Evolutionary conservation across 352 stramenopile species (phyloP), one percentile per base, ranked within the genome.

Genomic region (Phytopythium vexans): DNA sequence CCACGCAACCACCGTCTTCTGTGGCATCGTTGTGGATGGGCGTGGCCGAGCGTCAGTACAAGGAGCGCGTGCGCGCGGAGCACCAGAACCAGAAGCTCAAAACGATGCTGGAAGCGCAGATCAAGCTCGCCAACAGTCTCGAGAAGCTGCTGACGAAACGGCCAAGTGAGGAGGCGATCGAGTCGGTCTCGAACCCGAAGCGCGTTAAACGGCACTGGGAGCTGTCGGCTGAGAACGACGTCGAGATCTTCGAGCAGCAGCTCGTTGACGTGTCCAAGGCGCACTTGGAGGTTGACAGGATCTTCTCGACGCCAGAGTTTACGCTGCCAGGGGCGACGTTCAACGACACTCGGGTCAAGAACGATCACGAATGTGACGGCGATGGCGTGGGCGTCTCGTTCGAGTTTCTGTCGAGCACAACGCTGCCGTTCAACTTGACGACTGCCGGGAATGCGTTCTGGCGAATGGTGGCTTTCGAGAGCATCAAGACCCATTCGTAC

Each of bases 21-120:
- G 31, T 16, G n/a, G 41, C 35, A 21, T 38, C 10, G 32, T 12
- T 65, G 7, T 71, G 63, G 63, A 64, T 64, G 31, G 54, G 33
- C 14, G 42, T 67, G 1, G 58, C 62, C 7, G 62, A 70, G 50
- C 58, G 54, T 6, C 58, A 71, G 40, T 44, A 68, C 9, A 68
- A 62, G 38, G 54, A 68, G 54, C 59, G 59, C 44, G n/a, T 71
- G 11, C 54, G 59, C 8, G 52, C 49, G 3, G 54, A 64, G 27
- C 40, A 59, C 51, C 56, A 79, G 58, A 74, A 69, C 56, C 64
- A 73, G 15, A 70, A 63, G 42, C 66, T 80, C 48, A 71, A 74
- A 34, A 33, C 55, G 8, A 60, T 72, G 58, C 57, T 80, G 7
- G 70, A 68, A 16, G 49, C 51, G n/a, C 62, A 66, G 52, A 49